phyloP scores from a whole-genome alignment of 2,329 filamentous ascomycete genomes.

The Penicillium sp. region DNA sequence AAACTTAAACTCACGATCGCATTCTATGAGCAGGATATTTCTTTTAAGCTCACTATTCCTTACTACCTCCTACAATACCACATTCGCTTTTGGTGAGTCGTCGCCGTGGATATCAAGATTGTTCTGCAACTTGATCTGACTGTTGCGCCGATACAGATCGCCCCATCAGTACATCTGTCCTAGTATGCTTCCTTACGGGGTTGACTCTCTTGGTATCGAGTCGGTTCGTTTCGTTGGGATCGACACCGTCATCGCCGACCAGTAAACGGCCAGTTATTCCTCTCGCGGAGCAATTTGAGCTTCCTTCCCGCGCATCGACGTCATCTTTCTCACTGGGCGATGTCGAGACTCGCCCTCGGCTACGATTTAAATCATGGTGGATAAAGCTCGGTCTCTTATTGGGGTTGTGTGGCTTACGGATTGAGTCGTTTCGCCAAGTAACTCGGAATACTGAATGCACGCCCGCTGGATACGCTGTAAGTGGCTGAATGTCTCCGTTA shows the following conservation, averaged over 20 bases:
- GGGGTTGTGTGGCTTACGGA: conserved; percentile 12
- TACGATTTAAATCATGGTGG: conserved; percentile 15
- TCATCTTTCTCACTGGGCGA: conserved; percentile 13
- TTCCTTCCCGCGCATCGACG: conserved; percentile 19
- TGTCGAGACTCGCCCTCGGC: conserved; percentile 3
- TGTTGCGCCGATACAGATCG: conserved; percentile 38
- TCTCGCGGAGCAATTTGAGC: conserved; percentile 30
- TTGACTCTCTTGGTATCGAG: conserved; percentile 39
- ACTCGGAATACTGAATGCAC: conserved; percentile 48
- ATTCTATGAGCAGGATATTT: conserved; percentile 26
- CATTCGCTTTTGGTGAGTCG: conserved; percentile 42
- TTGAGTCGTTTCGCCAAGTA: conserved; percentile 42
- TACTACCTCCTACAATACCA: conserved; percentile 36
- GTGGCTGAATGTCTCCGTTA: conserved; percentile 6
- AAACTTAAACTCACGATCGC: conserved; percentile 21
- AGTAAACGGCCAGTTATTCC: conserved; percentile 32
- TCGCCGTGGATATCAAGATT: neutral
- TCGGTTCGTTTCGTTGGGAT: conserved; percentile 32
- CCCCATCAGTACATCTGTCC: conserved; percentile 46
- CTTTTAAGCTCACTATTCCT: conserved; percentile 39
- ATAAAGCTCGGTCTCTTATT: conserved; percentile 15
- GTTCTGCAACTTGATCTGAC: conserved; percentile 15
- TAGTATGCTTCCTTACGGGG: conserved; percentile 45
- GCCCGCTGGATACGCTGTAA: conserved; percentile 35
- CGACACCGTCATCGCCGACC: conserved; percentile 23